phyloP scores from a whole-genome alignment of 2,329 filamentous ascomycete genomes.

The Trichoderma polysporum region DNA sequence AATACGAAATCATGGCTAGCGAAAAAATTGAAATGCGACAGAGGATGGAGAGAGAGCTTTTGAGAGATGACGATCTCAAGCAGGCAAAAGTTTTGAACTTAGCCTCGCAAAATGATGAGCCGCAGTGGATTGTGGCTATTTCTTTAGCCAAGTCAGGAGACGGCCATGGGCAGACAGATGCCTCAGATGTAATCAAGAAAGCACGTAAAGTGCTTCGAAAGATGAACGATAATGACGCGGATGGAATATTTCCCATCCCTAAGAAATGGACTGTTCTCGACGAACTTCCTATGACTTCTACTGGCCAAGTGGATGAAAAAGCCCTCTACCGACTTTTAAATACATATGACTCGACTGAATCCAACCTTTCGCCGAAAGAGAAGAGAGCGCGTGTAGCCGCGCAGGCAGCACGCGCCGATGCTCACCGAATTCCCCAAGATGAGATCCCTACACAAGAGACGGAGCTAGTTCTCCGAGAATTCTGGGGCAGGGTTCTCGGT shows the following conservation, averaged over 20 bases:
- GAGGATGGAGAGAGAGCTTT: not conserved
- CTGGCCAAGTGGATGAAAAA: not conserved
- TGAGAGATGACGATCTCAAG: not conserved
- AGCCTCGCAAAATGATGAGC: not conserved
- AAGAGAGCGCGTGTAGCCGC: not conserved
- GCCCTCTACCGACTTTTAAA: not conserved
- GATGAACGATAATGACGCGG: not conserved
- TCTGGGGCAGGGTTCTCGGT: conserved; percentile 4
- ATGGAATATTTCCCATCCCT: not conserved
- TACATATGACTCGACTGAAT: not conserved
- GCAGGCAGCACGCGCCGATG: not conserved
- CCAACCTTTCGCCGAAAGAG: not conserved
- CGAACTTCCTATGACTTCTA: not conserved
- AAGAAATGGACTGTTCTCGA: not conserved
- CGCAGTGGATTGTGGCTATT: not conserved
- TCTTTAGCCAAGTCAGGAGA: not conserved
- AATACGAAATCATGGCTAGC: not conserved
- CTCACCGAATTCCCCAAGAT: not conserved
- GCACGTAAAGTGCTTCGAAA: not conserved
- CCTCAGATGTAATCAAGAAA: not conserved
- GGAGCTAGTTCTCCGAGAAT: conserved; percentile 1
- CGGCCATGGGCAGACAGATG: not conserved
- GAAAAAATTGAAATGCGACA: not conserved
- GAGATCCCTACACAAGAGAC: not conserved
- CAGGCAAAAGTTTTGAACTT: not conserved